A percentile compares a stretch with the other conserved stretches of the same genome.
These are phyloP conservation scores for Zangia roseola DNA, from an alignment of 768 basidiomycete species.

Conservation along the genomic window DNA sequence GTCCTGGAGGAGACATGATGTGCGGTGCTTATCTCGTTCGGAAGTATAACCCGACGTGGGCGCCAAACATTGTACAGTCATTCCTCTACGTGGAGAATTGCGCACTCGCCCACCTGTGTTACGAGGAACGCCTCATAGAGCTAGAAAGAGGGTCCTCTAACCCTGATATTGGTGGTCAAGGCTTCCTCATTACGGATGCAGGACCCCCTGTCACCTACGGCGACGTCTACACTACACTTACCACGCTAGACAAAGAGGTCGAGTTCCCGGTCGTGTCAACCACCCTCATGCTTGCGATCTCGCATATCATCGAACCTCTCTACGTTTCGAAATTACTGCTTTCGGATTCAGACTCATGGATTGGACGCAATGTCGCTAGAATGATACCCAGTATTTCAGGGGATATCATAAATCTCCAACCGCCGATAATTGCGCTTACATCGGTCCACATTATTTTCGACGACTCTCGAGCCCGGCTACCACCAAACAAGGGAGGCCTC, in stretches of 20 bases:
- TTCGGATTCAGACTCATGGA: conserved; percentile 26
- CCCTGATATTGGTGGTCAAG: conserved; percentile 73
- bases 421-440: conserved; percentile 53
- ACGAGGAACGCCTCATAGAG: conserved; percentile 70
- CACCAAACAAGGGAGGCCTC: conserved; percentile 57
- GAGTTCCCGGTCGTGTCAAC: conserved; percentile 56
- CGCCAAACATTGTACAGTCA: conserved; percentile 53
- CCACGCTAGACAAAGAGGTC: conserved; percentile 56
- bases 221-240: conserved; percentile 57
- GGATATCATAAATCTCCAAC: conserved; percentile 56
- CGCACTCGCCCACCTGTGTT: conserved; percentile 66
- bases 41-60: conserved; percentile 63
- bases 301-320: conserved; percentile 56
- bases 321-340: conserved; percentile 48
- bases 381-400: conserved; percentile 46
- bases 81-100: conserved; percentile 78
- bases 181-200: conserved; percentile 65
- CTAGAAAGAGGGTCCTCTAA: conserved; percentile 36
- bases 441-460: conserved; percentile 60
- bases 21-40: conserved; percentile 63
- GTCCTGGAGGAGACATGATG: conserved; percentile 71
- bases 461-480: conserved; percentile 59
- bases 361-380: conserved; percentile 34
- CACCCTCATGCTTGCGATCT: conserved; percentile 62
- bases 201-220: conserved; percentile 62